Conservation (phyloP, 2,329 filamentous ascomycete genomes). For the Colletotrichum sidae region DNA sequence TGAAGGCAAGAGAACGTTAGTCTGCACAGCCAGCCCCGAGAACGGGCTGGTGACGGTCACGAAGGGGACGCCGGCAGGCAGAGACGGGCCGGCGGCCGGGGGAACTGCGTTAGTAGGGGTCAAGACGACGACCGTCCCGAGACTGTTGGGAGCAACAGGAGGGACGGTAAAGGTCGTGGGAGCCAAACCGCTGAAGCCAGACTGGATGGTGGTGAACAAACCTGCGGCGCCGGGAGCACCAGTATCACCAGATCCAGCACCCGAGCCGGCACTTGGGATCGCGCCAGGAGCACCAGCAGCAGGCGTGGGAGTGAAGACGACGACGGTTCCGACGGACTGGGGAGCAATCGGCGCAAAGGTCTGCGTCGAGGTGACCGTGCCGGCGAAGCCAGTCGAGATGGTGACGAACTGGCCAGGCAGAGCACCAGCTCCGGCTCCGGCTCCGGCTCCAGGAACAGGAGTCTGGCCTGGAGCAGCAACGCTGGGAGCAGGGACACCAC, state of each 20-base stretch:
- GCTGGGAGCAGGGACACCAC: background rate
- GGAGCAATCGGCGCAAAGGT: background rate
- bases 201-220: conserved; percentile 26
- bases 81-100: conserved; percentile 1
- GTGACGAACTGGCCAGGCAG: conserved; percentile 1
- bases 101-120: conserved; percentile 29
- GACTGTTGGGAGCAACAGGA: background rate
- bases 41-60: conserved; percentile 1
- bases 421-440: background rate
- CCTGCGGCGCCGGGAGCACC: background rate
- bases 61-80: conserved; percentile 17
- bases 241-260: background rate
- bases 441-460: background rate
- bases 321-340: conserved; percentile 1
- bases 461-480: conserved; percentile 3
- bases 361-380: background rate
- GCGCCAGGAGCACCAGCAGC: background rate
- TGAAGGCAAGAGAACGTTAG: background rate
- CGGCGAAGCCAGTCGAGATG: background rate
- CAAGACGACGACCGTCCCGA: conserved; percentile 28
- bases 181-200: conserved; percentile 17
- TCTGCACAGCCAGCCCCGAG: background rate
- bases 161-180: conserved; percentile 31
- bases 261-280: background rate
- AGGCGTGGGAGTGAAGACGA: background rate